These are phyloP conservation scores for Mycena sp. DNA, from an alignment of 1,284 basidiomycete genomes.

Conservation along the genomic window DNA sequence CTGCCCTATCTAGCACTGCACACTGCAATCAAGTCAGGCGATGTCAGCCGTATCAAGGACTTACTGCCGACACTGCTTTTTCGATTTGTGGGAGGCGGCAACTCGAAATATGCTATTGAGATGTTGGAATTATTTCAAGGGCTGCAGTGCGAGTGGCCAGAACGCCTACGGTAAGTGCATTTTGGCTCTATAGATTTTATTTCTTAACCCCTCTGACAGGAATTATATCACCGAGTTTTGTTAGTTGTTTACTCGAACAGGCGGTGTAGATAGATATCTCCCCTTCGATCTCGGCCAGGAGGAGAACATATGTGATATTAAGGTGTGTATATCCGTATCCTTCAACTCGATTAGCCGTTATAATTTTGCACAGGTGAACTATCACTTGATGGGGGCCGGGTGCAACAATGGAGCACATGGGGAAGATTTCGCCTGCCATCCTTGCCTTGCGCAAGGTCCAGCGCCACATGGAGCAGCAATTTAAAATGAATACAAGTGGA, in stretches of 20 bases:
- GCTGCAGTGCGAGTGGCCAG: conserved; percentile 39
- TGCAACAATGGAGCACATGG: conserved; percentile 23
- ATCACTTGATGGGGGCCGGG: conserved; percentile 21
- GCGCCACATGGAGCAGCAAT: conserved; percentile 27
- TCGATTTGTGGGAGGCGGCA: conserved; percentile 40
- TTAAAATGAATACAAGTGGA: conserved; percentile 14
- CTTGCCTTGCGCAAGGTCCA: conserved; percentile 23
- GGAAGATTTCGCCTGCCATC: conserved; percentile 29
- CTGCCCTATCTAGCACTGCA: conserved; percentile 45
- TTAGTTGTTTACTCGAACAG: conserved; percentile 41
- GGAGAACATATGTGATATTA: conserved; percentile 37
- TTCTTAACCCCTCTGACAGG: conserved; percentile 19
- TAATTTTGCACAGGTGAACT: conserved; percentile 28
- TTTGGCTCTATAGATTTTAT: conserved; percentile 18
- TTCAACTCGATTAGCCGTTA: neutral
- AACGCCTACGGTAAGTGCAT: conserved; percentile 31
- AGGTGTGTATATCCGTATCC: conserved; percentile 16
- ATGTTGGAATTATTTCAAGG: conserved; percentile 42
- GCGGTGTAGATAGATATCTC: conserved; percentile 27
- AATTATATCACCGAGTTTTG: conserved; percentile 36
- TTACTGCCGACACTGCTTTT: conserved; percentile 41
- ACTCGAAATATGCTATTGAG: conserved; percentile 40
- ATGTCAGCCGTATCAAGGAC: conserved; percentile 49
- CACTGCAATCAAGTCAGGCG: conserved; percentile 45
- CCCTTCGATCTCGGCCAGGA: conserved; percentile 36